phyloP scores from a whole-genome alignment of 2,329 filamentous ascomycete species.

The Neurospora sp. region DNA sequence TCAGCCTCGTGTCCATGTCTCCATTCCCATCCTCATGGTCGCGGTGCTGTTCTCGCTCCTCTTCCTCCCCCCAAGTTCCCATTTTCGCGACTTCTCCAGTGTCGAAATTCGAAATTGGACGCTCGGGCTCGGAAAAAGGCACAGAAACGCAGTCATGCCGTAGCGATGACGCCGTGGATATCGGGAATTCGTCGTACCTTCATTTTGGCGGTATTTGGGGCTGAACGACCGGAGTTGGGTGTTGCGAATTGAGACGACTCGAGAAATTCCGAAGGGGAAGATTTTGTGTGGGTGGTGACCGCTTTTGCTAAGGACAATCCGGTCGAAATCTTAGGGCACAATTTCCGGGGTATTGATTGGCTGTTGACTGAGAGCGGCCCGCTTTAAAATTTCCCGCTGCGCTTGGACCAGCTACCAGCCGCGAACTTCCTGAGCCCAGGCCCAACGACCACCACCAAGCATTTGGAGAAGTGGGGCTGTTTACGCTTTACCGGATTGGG shows the following conservation, averaged over 20 bases:
- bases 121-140: not conserved
- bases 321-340: slow-evolving; percentile 18
- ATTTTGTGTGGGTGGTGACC: slow-evolving; percentile 17
- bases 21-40: not conserved
- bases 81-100: not conserved
- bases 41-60: not conserved
- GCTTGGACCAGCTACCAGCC: not conserved
- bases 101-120: not conserved
- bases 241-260: slow-evolving; percentile 14
- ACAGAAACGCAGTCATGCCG: slow-evolving; percentile 1
- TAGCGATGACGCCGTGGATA: not conserved
- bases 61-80: not conserved
- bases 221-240: slow-evolving; percentile 18
- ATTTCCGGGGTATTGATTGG: slow-evolving; percentile 15
- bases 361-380: not conserved
- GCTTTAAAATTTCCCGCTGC: not conserved
- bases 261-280: slow-evolving; percentile 17
- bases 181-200: slow-evolving; percentile 14
- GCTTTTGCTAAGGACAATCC: slow-evolving; percentile 2
- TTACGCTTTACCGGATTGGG: not conserved
- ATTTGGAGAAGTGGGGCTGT: not conserved
- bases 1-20: slow-evolving; percentile 23
- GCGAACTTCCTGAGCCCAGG: not conserved
- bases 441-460: not conserved
- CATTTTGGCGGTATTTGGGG: slow-evolving; percentile 19